phyloP scores from a whole-genome alignment of 306 rosid genomes.

The Prunus mira region DNA sequence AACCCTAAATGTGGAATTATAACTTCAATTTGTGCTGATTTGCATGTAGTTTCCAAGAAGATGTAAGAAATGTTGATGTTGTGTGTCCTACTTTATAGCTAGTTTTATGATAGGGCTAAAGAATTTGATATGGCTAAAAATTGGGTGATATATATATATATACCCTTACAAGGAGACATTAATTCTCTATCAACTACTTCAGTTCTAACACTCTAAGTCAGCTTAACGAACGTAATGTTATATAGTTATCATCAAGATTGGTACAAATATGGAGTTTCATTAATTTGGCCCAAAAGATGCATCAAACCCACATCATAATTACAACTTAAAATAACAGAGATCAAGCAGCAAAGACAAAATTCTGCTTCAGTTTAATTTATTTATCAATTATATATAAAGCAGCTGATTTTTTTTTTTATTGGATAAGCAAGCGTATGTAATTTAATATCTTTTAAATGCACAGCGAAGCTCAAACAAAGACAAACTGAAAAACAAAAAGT shows the following conservation, averaged over 20 bases:
- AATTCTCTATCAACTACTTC: too few relatives aligned
- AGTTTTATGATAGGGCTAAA: too few relatives aligned
- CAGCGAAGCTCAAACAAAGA: slow-evolving; percentile 2
- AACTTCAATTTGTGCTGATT: too few relatives aligned
- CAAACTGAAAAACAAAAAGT: slow-evolving; percentile 25
- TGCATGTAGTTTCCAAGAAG: background rate
- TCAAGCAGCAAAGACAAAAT: background rate
- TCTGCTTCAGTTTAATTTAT: background rate
- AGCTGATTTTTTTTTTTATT: background rate
- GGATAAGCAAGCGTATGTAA: background rate
- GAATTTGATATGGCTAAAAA: too few relatives aligned
- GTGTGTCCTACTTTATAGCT: too few relatives aligned
- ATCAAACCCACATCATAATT: background rate
- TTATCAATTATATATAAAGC: background rate
- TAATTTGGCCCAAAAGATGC: background rate
- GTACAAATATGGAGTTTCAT: too few relatives aligned
- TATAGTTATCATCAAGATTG: too few relatives aligned
- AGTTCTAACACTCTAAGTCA: too few relatives aligned
- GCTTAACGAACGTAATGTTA: too few relatives aligned
- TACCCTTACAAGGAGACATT: too few relatives aligned
- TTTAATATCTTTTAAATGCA: slow-evolving; percentile 3
- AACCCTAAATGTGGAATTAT: too few relatives aligned
- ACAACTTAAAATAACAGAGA: background rate
- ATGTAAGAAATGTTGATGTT: background rate
- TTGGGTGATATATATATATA: too few relatives aligned